These are phyloP conservation scores for Leptomonas pyrrhocoris DNA, from an alignment of 208 protist species.

Conservation along the genomic window DNA sequence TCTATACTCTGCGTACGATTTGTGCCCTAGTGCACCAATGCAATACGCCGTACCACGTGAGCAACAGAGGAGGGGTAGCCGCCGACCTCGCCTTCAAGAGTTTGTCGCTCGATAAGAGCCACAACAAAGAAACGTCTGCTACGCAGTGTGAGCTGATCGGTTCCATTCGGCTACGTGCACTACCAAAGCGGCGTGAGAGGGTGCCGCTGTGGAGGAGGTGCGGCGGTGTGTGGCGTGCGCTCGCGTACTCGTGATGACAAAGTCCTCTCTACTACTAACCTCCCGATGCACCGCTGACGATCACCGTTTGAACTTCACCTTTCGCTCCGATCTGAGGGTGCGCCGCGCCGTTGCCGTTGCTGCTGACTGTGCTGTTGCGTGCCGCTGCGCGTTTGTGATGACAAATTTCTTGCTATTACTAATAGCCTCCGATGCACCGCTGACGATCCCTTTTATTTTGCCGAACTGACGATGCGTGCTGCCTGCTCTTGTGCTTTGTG, in stretches of 20 bases:
- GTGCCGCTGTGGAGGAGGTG: conserved; percentile 5
- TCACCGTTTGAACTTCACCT: conserved; percentile 46
- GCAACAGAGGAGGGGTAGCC: too few species aligned
- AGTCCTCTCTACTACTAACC: conserved; percentile 33
- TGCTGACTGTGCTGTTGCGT: conserved; percentile 4
- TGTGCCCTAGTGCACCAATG: too few species aligned
- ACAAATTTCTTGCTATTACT: conserved; percentile 31
- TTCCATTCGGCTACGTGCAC: conserved; percentile 30
- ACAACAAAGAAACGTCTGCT: conserved; percentile 18
- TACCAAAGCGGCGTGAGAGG: conserved; percentile 29
- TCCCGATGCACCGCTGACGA: conserved; percentile 31
- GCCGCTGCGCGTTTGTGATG: conserved; percentile 9
- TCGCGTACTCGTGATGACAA: conserved; percentile 27
- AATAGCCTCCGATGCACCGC: conserved; percentile 2
- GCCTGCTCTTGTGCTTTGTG: conserved; percentile 44
- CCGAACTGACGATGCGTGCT: background rate
- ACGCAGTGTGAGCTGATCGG: conserved; percentile 37
- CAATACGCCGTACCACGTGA: too few species aligned
- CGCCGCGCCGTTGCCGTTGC: background rate
- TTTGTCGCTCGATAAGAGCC: too few species aligned
- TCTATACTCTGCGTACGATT: too few species aligned
- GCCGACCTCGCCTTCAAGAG: too few species aligned
- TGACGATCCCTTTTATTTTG: conserved; percentile 25
- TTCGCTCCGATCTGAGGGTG: conserved; percentile 62
- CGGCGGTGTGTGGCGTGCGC: background rate